Evolutionary conservation across 495 filamentous ascomycete genomes (phyloP).

Genomic region (Tuber umbilicatum): DNA sequence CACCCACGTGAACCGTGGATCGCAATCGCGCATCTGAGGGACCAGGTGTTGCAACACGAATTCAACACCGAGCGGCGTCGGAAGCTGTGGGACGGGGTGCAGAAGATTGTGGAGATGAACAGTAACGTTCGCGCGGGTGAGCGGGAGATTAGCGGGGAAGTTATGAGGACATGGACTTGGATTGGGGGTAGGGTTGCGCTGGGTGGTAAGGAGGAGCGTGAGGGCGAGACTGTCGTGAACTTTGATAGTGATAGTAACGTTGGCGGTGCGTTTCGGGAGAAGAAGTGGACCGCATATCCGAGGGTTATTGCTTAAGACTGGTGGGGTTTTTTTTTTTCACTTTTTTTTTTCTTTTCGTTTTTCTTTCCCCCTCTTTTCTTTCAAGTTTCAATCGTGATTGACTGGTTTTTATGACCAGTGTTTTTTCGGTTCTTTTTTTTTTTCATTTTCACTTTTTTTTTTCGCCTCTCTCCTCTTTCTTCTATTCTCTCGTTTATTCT

Average conservation of each 20-base stretch:
- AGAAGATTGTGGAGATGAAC: conserved; percentile 80
- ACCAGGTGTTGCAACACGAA: conserved; percentile 80
- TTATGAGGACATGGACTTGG: conserved; percentile 92
- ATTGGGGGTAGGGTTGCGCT: conserved; percentile 53
- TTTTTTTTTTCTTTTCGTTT: neutral
- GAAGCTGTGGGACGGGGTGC: conserved; percentile 73
- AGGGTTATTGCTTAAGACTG: conserved; percentile 23
- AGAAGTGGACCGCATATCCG: conserved; percentile 14
- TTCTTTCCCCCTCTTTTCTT: neutral
- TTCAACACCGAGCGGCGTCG: conserved; percentile 66
- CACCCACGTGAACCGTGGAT: conserved; percentile 62
- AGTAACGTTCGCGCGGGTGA: conserved; percentile 82
- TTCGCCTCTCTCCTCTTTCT: neutral
- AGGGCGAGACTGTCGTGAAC: neutral
- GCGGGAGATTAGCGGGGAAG: conserved; percentile 76
- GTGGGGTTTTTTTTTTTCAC: neutral
- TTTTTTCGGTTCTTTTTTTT: neutral
- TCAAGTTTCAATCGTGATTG: neutral
- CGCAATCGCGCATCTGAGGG: conserved; percentile 77
- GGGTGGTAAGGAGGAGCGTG: conserved; percentile 7
- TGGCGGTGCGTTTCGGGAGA: neutral
- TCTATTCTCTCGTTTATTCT: neutral
- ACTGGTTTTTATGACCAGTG: neutral
- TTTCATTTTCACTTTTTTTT: neutral
- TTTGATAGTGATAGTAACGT: conserved; percentile 1